Base-by-base conservation (phyloP, 2,329 filamentous ascomycete genomes). In the Rutstroemia sp. region DNA sequence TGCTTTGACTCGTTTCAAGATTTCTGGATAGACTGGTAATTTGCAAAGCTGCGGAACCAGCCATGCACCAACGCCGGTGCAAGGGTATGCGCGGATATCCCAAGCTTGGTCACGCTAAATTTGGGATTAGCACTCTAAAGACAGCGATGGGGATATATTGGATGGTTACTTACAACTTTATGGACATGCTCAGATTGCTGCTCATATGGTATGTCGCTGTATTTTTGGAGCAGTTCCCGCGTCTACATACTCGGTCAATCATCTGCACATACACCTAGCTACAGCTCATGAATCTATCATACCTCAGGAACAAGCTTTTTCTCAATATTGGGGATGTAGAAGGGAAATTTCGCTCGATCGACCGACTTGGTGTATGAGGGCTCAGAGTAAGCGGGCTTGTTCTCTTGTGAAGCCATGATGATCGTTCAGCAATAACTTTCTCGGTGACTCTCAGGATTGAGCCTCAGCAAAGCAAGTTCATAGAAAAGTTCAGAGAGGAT, bases 41-140 rank as follows among this genome's bases (percentile, higher is more conserved):
- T 19, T 51, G 49, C n/a, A 49, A 6, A 65, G 49, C 16, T 45
- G 49, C 12, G 63, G 51, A 18, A 58, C 44, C 38, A 65, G 57
- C 50, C 63, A 65, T 16, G 54, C 57, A 38, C 62, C 62, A 1
- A 58, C 16, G 10, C 61, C 62, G 7, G 61, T 64, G 53, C 62
- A 65, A 23, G 58, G 59, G 16, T 58, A 58, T 18, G 52, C 54
- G 25, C 49, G 52, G 8, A 62, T 50, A 10, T 61, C 39, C 58
- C 61, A 61, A 18, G 58, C 61, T 52, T 47, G 44, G 18, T 62
- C 61, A 30, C 61, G 58, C 59, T 61, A 16, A 41, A 19, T 10
- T 9, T 14, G 10, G 16, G 12, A 19, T 50, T 9, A 27, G 23
- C 12, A 4, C 14, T 52, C 30, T 19, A 12, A 42, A 1, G 18